Base-by-base conservation (phyloP, 176 grass and related monocot species). In the Pontederia crassipes region DNA sequence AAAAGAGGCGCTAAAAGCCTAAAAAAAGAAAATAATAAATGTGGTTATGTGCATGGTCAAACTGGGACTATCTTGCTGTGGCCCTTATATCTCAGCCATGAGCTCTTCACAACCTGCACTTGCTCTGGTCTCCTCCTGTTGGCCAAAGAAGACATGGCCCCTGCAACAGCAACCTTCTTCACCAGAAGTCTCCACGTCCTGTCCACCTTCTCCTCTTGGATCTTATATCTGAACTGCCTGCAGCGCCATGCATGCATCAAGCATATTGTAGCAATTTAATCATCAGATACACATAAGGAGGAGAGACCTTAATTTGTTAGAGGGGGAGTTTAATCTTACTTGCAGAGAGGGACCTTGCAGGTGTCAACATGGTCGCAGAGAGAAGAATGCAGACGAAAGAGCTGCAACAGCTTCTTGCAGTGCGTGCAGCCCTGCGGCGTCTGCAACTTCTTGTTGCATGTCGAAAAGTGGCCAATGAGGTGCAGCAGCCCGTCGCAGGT, bases 321-420 rank as follows among this genome's bases (percentile, higher is more conserved):
- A 24, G 20, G 20, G 20, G 20, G 20, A 40, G 32, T 3, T 40
- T 40, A 8, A 68, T 50, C 81, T 77, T 77, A 95, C 90, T 72
- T 86, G 87, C 93, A 91, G 1, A 92, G 60, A 2, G 84, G 93
- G 46, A 91, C 76, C 18, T 67, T 77, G 79, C 93, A 88, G 0
- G 87, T 47, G 7, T 70, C 55, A 2, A 69, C 7, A 20, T 65
- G 61, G 61, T 92, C 60, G 49, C 93, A 97, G 52, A 85, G 50
- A 49, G 81, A 87, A 58, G 81, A 77, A 62, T 97, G 84, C 17
- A 97, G 78, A 26, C 76, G 80, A 71, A 97, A 69, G 3, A 97
- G 84, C 79, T 97, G 84, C 70, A 57, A 57, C 87, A 88, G 68
- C 61, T 81, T 80, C 79, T 74, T 91, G 76, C 93, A 97, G 5